Evolutionary conservation across 257 asterid species (phyloP).

Genomic region (Mitragyna speciosa): DNA sequence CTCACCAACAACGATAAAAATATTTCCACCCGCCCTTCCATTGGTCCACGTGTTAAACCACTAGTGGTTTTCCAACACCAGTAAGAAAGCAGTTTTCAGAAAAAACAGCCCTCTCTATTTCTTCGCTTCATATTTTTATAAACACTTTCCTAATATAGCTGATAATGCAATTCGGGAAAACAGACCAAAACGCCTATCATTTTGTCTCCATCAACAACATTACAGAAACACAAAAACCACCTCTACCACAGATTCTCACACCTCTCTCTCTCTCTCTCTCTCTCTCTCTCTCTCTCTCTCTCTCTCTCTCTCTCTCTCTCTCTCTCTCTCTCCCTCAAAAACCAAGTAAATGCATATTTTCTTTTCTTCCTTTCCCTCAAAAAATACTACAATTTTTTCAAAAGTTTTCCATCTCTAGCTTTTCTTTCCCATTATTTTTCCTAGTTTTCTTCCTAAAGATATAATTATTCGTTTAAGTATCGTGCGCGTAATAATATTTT

Average conservation of each 20-base stretch:
- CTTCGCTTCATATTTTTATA: conserved; percentile 17
- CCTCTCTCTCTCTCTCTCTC: not conserved
- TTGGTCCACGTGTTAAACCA: conserved; percentile 18
- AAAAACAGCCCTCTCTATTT: not conserved
- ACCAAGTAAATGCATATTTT: not conserved
- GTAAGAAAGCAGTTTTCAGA: not conserved
- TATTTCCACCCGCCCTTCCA: not conserved
- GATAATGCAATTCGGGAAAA: conserved; percentile 8
- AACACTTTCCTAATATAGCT: conserved; percentile 40
- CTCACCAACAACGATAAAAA: not conserved
- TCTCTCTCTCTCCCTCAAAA: not conserved
- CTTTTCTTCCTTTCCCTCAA: not conserved
- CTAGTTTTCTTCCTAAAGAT: not conserved
- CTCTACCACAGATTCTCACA: not conserved
- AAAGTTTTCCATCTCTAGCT: not conserved
- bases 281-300: not conserved
- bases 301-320: not conserved
- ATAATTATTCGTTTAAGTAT: not conserved
- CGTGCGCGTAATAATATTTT: not conserved
- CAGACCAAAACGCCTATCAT: conserved; percentile 28
- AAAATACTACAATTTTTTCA: not conserved
- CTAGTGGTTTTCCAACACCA: conserved; percentile 10
- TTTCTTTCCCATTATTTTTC: not conserved
- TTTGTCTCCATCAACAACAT: conserved; percentile 32
- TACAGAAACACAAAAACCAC: not conserved